phyloP scores from a whole-genome alignment of 495 filamentous ascomycete species.

The Penicillium dipodomyicola region DNA sequence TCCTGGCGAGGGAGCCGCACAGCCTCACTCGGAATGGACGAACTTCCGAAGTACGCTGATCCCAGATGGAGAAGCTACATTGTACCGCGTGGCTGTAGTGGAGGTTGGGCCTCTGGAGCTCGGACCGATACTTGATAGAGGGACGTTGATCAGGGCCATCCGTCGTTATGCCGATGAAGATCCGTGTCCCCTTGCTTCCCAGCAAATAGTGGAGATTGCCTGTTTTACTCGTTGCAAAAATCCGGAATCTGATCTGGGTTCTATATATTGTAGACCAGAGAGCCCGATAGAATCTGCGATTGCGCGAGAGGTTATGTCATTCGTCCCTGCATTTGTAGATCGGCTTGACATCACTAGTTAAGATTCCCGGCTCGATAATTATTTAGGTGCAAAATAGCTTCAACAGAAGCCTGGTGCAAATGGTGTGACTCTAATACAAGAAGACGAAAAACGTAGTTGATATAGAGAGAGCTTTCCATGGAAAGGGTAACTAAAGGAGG shows the following conservation, averaged over 20 bases:
- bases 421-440: not conserved
- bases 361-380: not conserved
- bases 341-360: not conserved
- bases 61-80: not conserved
- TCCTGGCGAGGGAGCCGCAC: slow-evolving; percentile 1
- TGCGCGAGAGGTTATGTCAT: not conserved
- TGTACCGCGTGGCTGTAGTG: not conserved
- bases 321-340: no score
- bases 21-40: slow-evolving; percentile 17
- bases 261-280: no score
- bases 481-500: not conserved
- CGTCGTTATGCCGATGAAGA: slow-evolving; percentile 8
- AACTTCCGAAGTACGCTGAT: slow-evolving; percentile 12
- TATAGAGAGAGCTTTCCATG: not conserved
- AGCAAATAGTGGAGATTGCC: not conserved
- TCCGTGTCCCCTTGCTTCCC: slow-evolving; percentile 19
- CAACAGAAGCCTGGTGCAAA: not conserved
- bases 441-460: not conserved
- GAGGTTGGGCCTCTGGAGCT: not conserved
- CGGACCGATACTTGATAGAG: slow-evolving; percentile 9
- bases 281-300: not conserved
- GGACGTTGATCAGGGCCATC: slow-evolving; percentile 10
- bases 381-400: not conserved
- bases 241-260: not conserved
- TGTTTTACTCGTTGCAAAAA: not conserved